Evolutionary conservation across 257 asterid genomes (phyloP).

Genomic region (Solanum chmielewskii): DNA sequence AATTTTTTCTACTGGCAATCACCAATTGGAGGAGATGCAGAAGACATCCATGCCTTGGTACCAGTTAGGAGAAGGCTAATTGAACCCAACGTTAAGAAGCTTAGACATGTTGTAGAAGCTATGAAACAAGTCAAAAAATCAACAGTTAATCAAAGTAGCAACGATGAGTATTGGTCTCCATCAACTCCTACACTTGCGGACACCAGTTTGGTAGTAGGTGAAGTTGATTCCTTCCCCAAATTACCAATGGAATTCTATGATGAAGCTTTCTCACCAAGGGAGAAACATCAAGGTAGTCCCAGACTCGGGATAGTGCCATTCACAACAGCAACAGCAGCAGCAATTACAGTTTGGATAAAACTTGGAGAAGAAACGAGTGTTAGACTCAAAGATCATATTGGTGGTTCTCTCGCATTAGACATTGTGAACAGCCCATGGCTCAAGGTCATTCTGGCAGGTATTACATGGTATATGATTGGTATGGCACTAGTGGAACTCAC

Average conservation of each 20-base stretch:
- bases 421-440: slow-evolving; percentile 71
- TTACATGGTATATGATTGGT: slow-evolving; percentile 67
- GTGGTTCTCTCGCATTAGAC: slow-evolving; percentile 53
- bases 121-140: slow-evolving; percentile 38
- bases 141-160: background rate
- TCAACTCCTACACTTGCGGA: slow-evolving; percentile 19
- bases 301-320: slow-evolving; percentile 31
- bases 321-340: slow-evolving; percentile 38
- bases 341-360: slow-evolving; percentile 21
- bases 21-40: slow-evolving; percentile 23
- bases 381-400: slow-evolving; percentile 45
- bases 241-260: background rate
- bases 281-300: slow-evolving; percentile 9
- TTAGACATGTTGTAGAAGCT: slow-evolving; percentile 60
- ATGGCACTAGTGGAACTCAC: slow-evolving; percentile 37
- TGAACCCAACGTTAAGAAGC: slow-evolving; percentile 42
- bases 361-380: slow-evolving; percentile 24
- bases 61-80: slow-evolving; percentile 4
- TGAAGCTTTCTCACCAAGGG: background rate
- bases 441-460: slow-evolving; percentile 52
- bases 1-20: slow-evolving; percentile 85
- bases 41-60: slow-evolving; percentile 4
- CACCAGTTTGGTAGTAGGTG: slow-evolving; percentile 2
- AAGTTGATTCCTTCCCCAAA: slow-evolving; percentile 1
- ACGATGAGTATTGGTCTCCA: slow-evolving; percentile 68